Conservation (phyloP, 225 moss, liverwort and hornwort genomes). For the Rhytidiadelphus loreus region DNA sequence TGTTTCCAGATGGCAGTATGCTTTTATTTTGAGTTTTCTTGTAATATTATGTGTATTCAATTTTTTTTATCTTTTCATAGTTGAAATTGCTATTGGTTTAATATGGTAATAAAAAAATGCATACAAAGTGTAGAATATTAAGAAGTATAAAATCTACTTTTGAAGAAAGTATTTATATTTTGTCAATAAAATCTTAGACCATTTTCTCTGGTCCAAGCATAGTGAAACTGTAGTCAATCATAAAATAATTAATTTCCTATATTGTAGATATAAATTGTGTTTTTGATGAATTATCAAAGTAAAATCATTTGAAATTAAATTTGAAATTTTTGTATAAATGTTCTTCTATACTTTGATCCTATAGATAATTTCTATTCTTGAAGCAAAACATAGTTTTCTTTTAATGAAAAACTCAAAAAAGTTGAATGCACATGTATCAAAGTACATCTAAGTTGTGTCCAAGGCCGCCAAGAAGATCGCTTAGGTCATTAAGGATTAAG, state of each 20-base stretch:
- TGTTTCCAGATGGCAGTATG: neutral
- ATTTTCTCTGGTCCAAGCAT: neutral
- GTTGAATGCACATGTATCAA: too few species aligned
- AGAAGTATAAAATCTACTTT: neutral
- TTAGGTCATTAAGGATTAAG: too few species aligned
- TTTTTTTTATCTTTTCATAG: neutral
- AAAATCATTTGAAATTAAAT: neutral
- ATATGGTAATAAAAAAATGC: neutral
- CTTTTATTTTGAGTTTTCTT: neutral
- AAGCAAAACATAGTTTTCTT: too few species aligned
- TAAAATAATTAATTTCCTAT: neutral
- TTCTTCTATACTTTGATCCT: neutral
- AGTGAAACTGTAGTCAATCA: neutral
- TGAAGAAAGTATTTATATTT: neutral
- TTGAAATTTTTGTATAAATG: neutral
- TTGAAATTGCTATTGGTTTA: neutral
- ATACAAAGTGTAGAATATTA: neutral
- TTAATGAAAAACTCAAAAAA: too few species aligned
- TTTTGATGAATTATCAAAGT: neutral
- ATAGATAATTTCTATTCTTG: too few species aligned
- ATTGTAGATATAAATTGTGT: neutral
- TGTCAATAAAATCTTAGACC: neutral
- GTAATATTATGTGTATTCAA: neutral
- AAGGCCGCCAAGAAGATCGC: too few species aligned
- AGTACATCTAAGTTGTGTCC: too few species aligned